phyloP scores from a whole-genome alignment of 371 early-diverging fungal genomes.

The Rhizopus microsporus region DNA sequence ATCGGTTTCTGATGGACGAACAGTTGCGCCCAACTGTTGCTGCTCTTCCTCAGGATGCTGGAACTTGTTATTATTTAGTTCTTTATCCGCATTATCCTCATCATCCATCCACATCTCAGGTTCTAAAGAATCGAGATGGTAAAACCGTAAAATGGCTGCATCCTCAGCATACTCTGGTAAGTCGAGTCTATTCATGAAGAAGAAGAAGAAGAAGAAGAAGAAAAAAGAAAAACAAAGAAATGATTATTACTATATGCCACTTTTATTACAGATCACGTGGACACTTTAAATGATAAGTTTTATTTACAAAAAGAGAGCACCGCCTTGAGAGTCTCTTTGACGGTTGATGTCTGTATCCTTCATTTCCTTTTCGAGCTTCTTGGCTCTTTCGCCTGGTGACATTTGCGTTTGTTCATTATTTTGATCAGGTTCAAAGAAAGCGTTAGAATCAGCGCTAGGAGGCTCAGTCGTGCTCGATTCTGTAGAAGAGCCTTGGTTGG shows the following conservation, averaged over 20 bases:
- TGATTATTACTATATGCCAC: no score
- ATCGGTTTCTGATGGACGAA: conserved; percentile 30
- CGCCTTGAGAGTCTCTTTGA: not conserved
- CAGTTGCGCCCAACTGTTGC: conserved; percentile 4
- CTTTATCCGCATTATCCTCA: conserved; percentile 23
- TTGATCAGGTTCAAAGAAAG: not conserved
- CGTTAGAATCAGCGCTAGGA: not conserved
- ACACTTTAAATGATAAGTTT: no score
- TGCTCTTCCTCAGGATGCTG: conserved; percentile 32
- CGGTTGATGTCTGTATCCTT: not conserved
- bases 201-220: not conserved
- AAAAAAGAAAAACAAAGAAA: not conserved
- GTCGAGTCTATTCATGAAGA: conserved; percentile 18
- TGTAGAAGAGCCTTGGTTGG: not conserved
- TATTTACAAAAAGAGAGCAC: not conserved
- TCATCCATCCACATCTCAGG: conserved; percentile 51
- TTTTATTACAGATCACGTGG: no score
- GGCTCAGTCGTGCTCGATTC: not conserved
- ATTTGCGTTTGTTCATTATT: not conserved
- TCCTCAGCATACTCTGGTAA: conserved; percentile 55
- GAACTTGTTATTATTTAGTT: conserved; percentile 39
- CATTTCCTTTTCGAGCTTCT: conserved; percentile 4
- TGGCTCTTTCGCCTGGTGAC: conserved; percentile 2
- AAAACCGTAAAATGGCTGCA: conserved; percentile 49
- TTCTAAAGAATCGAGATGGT: conserved; percentile 48